These are phyloP conservation scores for Tuber calosporum DNA, from an alignment of 495 filamentous ascomycete species.

Conservation along the genomic window DNA sequence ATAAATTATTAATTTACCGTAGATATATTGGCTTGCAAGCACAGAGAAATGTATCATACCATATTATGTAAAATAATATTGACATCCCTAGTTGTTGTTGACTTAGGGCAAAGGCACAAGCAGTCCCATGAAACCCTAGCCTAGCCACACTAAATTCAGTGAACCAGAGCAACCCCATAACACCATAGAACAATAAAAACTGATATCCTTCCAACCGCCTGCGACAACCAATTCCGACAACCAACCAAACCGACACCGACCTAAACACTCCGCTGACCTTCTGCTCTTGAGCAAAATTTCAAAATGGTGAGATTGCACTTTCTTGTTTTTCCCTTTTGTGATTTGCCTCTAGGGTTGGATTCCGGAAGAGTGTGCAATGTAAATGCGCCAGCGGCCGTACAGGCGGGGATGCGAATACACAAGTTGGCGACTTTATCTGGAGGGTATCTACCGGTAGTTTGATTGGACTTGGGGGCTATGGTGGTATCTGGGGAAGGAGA, in stretches of 20 bases:
- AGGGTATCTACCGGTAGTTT: neutral
- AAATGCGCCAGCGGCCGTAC: neutral
- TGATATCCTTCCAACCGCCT: slow-evolving; percentile 14
- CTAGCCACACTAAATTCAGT: slow-evolving; percentile 20
- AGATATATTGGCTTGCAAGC: neutral
- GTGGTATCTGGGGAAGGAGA: neutral
- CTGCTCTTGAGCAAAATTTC: slow-evolving; percentile 1
- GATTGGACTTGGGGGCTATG: neutral
- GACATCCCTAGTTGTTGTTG: neutral
- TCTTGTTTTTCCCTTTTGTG: neutral
- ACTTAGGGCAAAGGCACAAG: slow-evolving; percentile 26
- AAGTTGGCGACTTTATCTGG: neutral
- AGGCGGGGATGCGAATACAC: neutral
- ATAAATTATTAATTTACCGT: neutral
- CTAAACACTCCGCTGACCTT: slow-evolving; percentile 22
- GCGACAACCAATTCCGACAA: slow-evolving; percentile 31
- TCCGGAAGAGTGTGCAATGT: neutral
- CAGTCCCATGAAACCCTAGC: slow-evolving; percentile 34
- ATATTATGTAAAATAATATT: neutral
- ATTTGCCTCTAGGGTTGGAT: neutral
- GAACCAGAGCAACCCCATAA: slow-evolving; percentile 23
- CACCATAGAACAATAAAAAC: slow-evolving; percentile 30
- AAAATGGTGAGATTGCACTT: slow-evolving; percentile 31
- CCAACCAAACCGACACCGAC: slow-evolving; percentile 25
- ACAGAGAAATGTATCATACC: no score